These are phyloP conservation scores for Aaosphaeria pasadenensis DNA, from an alignment of 2,329 filamentous ascomycete genomes.

Conservation along the genomic window DNA sequence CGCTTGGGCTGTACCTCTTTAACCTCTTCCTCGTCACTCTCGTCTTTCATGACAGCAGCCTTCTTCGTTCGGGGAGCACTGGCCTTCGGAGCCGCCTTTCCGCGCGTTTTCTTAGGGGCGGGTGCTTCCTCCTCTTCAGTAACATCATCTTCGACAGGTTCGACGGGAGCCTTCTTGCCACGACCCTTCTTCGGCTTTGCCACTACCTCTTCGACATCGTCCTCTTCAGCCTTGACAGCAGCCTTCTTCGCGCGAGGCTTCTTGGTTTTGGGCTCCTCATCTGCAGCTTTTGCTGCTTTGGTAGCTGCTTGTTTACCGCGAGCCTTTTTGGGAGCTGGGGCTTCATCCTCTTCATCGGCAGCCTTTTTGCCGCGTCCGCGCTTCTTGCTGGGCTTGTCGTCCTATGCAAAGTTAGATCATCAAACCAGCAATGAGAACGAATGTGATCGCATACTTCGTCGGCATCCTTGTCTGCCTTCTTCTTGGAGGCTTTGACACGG, in stretches of 20 bases:
- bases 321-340: slow-evolving; percentile 8
- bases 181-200: background rate
- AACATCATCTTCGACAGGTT: background rate
- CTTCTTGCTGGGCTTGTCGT: slow-evolving; percentile 42
- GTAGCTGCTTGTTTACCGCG: slow-evolving; percentile 10
- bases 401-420: slow-evolving; percentile 13
- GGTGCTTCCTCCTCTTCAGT: background rate
- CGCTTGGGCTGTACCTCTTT: slow-evolving; percentile 11
- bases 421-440: slow-evolving; percentile 1
- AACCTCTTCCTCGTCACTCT: background rate
- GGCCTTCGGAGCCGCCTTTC: slow-evolving; percentile 8
- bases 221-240: background rate
- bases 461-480: slow-evolving; percentile 27
- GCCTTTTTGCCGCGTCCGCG: slow-evolving; percentile 22
- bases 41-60: background rate
- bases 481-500: slow-evolving; percentile 39
- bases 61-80: background rate
- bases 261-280: background rate
- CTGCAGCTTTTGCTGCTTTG: slow-evolving; percentile 6
- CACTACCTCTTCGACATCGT: slow-evolving; percentile 2
- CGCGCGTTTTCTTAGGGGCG: slow-evolving; percentile 14
- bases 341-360: slow-evolving; percentile 9
- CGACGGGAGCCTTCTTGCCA: slow-evolving; percentile 1
- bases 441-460: slow-evolving; percentile 12
- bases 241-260: slow-evolving; percentile 4